Base-by-base conservation (phyloP, 371 early-diverging fungal genomes). In the Mucor mucedo region DNA sequence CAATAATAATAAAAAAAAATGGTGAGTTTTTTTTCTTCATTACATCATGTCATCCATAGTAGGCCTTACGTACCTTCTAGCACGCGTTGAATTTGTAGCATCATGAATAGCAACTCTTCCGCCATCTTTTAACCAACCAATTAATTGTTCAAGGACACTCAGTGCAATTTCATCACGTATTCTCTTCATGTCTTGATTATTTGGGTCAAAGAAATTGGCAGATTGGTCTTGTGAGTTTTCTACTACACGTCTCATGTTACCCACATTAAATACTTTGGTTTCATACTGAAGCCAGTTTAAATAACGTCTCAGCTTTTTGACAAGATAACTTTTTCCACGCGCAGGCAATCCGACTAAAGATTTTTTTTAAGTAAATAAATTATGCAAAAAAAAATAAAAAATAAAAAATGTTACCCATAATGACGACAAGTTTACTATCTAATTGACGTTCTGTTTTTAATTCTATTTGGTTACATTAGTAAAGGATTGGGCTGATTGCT, bases 61-160 rank as follows among this genome's bases (percentile, higher is more conserved):
- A 21, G 21, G 21, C 21, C 21, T 21, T 21, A 52, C n/a, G 47
- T 71, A 82, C 85, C 94, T 81, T 68, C 95, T 78, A 53, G 83
- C 86, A 35, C 84, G 60, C 0, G 93, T 93, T 11, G 94, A 90
- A 68, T 95, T 95, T 5, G 95, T 95, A 0, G 95, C 95, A 73
- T 95, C 95, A 70, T 94, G 94, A 54, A 95, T 93, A 39, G 92
- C 95, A 16, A 94, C 91, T 41, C 89, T 84, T 1, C 92, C 93
- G 2, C 75, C 74, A 29, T 64, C 53, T 38, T 86, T 84, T 42
- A 95, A 75, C 95, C 95, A 95, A 2, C 69, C 58, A 33, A 94
- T 79, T 10, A 92, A 65, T 65, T 93, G 92, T 32, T 93, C 92
- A 42, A 95, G 67, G 13, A 91, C 90, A 21, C 92, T 91, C 62